phyloP scores from a whole-genome alignment of 192 early-diverging fungal genomes.

The Linderina pennispora region DNA sequence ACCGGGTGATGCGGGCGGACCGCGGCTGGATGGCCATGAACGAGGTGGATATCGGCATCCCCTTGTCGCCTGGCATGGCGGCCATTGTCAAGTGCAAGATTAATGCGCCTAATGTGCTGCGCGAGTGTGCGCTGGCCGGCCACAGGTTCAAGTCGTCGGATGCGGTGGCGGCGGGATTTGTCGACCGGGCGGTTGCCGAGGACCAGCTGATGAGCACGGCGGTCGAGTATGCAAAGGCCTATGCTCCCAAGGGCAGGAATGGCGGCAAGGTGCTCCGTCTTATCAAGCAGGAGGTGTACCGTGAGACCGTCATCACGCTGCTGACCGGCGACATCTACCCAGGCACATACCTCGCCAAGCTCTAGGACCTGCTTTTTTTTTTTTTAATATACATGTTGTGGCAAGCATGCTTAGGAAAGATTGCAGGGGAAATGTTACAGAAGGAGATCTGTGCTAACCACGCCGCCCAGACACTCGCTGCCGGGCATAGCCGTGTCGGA shows the following conservation, averaged over 20 bases:
- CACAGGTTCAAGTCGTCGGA: constrained; percentile 56
- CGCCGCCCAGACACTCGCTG: no score
- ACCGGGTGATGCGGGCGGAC: constrained; percentile 69
- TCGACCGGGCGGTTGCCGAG: constrained; percentile 52
- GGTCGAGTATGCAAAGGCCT: constrained; percentile 46
- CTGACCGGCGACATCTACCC: constrained; percentile 26
- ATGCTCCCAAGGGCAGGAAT: constrained; percentile 52
- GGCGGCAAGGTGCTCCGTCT: constrained; percentile 48
- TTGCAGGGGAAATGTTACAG: no score
- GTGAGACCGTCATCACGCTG: constrained; percentile 43
- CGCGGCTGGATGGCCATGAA: constrained; percentile 74
- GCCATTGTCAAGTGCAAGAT: constrained; percentile 61
- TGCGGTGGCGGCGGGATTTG: constrained; percentile 52
- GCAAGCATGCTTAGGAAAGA: no score
- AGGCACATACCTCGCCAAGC: constrained; percentile 39
- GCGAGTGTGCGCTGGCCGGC: constrained; percentile 58
- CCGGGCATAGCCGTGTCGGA: no score
- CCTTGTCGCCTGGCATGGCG: constrained; percentile 63
- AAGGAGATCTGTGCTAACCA: no score
- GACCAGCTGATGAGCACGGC: constrained; percentile 50
- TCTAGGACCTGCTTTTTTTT: no score
- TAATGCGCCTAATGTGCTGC: constrained; percentile 45
- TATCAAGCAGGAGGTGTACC: constrained; percentile 65
- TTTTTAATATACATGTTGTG: no score
- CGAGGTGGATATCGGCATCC: constrained; percentile 66